Evolutionary conservation across 257 asterid genomes (phyloP).

Genomic region (Gardenia jasminoides): DNA sequence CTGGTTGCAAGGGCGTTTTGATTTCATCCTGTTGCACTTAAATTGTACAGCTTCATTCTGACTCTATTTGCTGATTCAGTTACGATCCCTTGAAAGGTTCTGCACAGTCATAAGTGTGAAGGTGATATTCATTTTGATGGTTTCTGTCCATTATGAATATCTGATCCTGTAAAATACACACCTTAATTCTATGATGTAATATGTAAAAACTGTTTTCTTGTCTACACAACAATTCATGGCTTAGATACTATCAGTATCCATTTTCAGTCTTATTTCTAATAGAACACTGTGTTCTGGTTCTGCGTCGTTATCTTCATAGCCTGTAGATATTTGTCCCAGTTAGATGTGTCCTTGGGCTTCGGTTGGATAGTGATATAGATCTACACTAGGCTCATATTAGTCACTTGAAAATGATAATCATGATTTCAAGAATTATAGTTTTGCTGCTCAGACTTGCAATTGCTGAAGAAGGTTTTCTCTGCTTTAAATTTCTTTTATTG

Average conservation of each 20-base stretch:
- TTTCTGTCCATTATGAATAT: constrained; percentile 11
- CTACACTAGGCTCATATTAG: neutral
- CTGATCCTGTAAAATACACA: constrained; percentile 2
- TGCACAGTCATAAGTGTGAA: neutral
- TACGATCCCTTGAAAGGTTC: neutral
- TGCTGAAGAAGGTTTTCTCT: neutral
- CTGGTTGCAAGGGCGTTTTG: neutral
- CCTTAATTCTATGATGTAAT: neutral
- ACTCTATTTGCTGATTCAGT: neutral
- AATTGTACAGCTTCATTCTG: neutral
- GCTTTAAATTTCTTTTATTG: neutral
- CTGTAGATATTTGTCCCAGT: neutral
- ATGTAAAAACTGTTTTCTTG: neutral
- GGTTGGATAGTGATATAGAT: neutral
- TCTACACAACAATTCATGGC: neutral
- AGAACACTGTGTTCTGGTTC: neutral
- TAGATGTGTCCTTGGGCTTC: neutral
- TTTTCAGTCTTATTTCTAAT: neutral
- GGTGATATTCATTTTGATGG: neutral
- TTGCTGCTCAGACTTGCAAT: neutral
- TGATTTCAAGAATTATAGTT: neutral
- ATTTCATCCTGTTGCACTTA: neutral
- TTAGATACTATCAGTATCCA: neutral
- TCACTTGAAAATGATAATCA: neutral
- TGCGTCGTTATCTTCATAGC: neutral